Evolutionary conservation across 2,329 filamentous ascomycete genomes (phyloP), one percentile per base, ranked within the genome.

Genomic region (Drechslerella coelobrocha): DNA sequence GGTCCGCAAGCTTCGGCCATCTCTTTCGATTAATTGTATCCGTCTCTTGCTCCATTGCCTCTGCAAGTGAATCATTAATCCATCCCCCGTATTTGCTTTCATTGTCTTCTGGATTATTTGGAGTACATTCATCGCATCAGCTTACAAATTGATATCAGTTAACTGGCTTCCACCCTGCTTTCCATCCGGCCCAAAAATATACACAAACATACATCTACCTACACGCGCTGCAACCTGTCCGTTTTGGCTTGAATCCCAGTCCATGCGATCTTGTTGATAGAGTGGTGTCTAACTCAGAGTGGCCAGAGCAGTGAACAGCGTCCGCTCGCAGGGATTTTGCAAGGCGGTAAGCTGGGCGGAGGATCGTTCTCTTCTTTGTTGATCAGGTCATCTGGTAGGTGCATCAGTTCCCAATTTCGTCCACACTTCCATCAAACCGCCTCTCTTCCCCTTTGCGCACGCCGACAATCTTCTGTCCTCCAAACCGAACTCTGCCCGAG

Each of bases 331-430:
- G 41, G 41, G 41, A 2, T 45, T 21, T 45, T 45, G 41, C 41
- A 45, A 45, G 19, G 41, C 19, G 41, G 41, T 23, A 45, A 45
- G 41, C 41, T 45, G 41, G 14, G 41, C 9, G 41, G 41, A 45
- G 41, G 41, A 45, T 21, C 5, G 41, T 45, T 23, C n/a, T 43
- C 56, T 24, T 62, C 26, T 14, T 61, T 37, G 45, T 45, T 59
- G 57, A 69, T 62, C 57, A 59, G 66, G 31, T 48, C 59, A 17
- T 48, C 43, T 60, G 39, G 66, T 71, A 47, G 63, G 66, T 63
- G 12, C 29, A 29, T 26, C 37, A 54, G 31, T 10, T 43, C 45
- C 31, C 17, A 29, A 23, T 26, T 27, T 43, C 26, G 24, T 29
- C 43, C n/a, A 39, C 43, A 37, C 29, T 1, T 26, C 55, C 9